These are phyloP conservation scores for Kwoniella shivajii DNA, from an alignment of 1,284 basidiomycete species.

Conservation along the genomic window DNA sequence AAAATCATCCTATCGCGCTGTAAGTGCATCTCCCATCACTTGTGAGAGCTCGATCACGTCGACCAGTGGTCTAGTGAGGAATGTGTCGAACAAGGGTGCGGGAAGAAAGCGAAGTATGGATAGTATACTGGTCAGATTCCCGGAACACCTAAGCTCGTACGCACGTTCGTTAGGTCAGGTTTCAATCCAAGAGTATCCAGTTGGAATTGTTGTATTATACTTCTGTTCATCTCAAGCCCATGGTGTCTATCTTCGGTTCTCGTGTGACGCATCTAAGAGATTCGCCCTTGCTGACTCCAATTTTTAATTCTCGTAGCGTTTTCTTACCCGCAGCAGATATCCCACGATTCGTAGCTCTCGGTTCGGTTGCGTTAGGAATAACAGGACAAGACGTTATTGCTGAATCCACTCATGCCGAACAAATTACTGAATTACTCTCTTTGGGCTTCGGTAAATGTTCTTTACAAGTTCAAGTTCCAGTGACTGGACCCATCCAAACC, in stretches of 20 bases:
- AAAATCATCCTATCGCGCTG: conserved; percentile 93
- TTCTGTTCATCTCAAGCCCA: not conserved
- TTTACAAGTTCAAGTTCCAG: conserved; percentile 93
- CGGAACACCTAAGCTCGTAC: no score
- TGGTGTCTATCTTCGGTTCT: no score
- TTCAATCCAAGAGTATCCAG: no score
- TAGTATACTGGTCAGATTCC: no score
- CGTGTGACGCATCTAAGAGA: no score
- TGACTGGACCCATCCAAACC: conserved; percentile 67
- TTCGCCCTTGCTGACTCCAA: not conserved
- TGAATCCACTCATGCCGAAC: conserved; percentile 76
- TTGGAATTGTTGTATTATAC: no score
- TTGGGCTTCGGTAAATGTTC: conserved; percentile 94
- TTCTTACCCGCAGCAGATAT: conserved; percentile 98
- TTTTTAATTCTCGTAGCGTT: conserved; percentile 62
- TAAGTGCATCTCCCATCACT: conserved; percentile 55
- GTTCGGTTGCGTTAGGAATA: conserved; percentile 69
- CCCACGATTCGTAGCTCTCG: conserved; percentile 97
- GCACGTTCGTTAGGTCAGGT: no score
- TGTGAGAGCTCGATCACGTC: no score
- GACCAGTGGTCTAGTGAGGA: no score
- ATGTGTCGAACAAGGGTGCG: no score
- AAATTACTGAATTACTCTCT: conserved; percentile 77
- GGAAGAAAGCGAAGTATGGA: no score
- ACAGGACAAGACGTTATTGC: conserved; percentile 95